Conservation (phyloP, 805 yeast species). For the Candida verbasci region DNA sequence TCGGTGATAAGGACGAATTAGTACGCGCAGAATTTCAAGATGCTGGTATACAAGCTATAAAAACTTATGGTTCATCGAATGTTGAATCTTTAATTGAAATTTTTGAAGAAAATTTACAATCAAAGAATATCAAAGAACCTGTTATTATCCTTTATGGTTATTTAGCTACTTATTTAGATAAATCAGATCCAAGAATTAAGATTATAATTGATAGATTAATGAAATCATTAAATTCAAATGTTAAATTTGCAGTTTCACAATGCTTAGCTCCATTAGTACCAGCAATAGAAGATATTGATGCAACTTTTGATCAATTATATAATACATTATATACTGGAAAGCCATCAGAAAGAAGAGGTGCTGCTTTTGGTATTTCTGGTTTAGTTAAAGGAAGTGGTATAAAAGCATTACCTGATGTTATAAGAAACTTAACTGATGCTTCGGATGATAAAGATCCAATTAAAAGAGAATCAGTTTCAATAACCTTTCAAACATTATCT, state of each 20-base stretch:
- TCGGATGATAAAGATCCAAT: conserved; percentile 76
- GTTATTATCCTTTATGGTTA: conserved; percentile 87
- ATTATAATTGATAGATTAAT: conserved; percentile 66
- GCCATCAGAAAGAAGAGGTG: conserved; percentile 71
- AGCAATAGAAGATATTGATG: conserved; percentile 47
- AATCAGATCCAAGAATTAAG: conserved; percentile 61
- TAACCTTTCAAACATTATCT: conserved; percentile 81
- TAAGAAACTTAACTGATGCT: conserved; percentile 72
- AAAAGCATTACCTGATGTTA: conserved; percentile 69
- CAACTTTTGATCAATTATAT: conserved; percentile 55
- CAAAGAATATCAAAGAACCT: conserved; percentile 63
- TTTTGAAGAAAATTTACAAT: conserved; percentile 66
- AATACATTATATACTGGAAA: conserved; percentile 54
- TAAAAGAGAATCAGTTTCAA: conserved; percentile 83
- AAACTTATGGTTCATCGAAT: conserved; percentile 55
- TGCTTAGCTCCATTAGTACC: conserved; percentile 81
- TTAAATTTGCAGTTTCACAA: conserved; percentile 81
- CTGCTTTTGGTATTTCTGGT: conserved; percentile 96
- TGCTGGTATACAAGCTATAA: conserved; percentile 77
- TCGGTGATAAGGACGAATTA: conserved; percentile 67
- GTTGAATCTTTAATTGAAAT: conserved; percentile 77
- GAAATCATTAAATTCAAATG: conserved; percentile 73
- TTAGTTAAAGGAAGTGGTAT: conserved; percentile 88
- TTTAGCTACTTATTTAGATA: conserved; percentile 75
- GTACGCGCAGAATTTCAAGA: conserved; percentile 83